These are phyloP conservation scores for Apiospora arundinis DNA, from an alignment of 2,329 filamentous ascomycete genomes.

Conservation along the genomic window DNA sequence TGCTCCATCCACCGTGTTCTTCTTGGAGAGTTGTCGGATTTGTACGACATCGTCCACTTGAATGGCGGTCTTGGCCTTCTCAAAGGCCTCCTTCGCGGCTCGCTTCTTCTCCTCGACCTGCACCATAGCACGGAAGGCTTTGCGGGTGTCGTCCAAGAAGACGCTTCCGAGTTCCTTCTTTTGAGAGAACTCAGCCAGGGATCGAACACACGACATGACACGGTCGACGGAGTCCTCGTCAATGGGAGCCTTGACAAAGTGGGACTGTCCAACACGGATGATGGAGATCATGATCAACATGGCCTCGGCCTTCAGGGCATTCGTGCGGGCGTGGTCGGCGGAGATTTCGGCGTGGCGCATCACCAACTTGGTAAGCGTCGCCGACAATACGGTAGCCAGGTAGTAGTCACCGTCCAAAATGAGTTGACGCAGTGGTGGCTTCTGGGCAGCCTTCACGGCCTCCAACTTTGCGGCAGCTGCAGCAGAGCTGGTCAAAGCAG, in stretches of 20 bases:
- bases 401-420: conserved; percentile 99
- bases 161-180: conserved; percentile 91
- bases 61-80: conserved; percentile 91
- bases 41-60: conserved; percentile 95
- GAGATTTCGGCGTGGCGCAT: conserved; percentile 98
- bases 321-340: conserved; percentile 82
- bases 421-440: conserved; percentile 91
- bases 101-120: conserved; percentile 97
- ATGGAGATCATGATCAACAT: conserved; percentile 99
- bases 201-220: conserved; percentile 96
- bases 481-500: conserved; percentile 90
- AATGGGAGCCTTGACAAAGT: conserved; percentile 96
- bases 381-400: conserved; percentile 91
- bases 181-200: conserved; percentile 85
- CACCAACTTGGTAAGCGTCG: conserved; percentile 94
- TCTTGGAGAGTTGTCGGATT: conserved; percentile 92
- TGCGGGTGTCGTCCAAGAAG: conserved; percentile 92
- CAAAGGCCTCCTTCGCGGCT: conserved; percentile 88
- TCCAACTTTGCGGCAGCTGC: conserved; percentile 89
- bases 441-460: conserved; percentile 95
- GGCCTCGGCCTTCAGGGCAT: conserved; percentile 91
- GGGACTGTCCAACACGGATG: conserved; percentile 96
- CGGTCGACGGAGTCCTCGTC: conserved; percentile 98
- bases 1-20: conserved; percentile 79
- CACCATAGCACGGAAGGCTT: conserved; percentile 96